Conservation (phyloP, 2,329 filamentous ascomycete genomes). For the Monilinia laxa region DNA sequence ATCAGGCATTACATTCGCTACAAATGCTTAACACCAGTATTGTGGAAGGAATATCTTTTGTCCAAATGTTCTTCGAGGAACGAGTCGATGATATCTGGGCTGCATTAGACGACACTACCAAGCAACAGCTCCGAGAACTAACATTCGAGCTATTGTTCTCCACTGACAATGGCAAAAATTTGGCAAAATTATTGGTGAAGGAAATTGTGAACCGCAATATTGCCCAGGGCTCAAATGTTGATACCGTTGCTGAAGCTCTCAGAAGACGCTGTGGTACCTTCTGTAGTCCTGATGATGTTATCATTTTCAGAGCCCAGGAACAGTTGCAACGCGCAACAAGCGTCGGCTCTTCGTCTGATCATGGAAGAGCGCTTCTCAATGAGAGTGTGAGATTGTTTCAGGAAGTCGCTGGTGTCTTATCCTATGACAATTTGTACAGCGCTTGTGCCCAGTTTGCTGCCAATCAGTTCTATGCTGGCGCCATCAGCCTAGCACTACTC, state of each 20-base stretch:
- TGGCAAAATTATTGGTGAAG: constrained; percentile 93
- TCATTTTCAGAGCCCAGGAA: constrained; percentile 98
- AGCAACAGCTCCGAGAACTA: constrained; percentile 68
- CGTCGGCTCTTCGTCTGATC: constrained; percentile 70
- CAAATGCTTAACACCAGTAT: constrained; percentile 85
- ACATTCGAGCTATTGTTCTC: constrained; percentile 90
- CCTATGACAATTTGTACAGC: constrained; percentile 73
- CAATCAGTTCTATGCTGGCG: constrained; percentile 89
- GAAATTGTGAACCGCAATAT: constrained; percentile 98
- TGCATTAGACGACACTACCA: constrained; percentile 68
- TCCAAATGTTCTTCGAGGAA: constrained; percentile 92
- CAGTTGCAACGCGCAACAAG: constrained; percentile 86
- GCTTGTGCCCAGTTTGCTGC: constrained; percentile 77
- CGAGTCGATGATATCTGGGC: constrained; percentile 83
- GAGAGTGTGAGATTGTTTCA: constrained; percentile 88
- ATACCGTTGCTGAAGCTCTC: constrained; percentile 94
- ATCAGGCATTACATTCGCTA: constrained; percentile 85
- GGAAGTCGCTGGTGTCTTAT: constrained; percentile 80
- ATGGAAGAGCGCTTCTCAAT: constrained; percentile 75
- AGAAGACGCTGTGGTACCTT: constrained; percentile 92
- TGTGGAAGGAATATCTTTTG: constrained; percentile 94
- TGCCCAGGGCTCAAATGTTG: constrained; percentile 92
- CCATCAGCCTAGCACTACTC: constrained; percentile 80
- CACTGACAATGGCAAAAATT: constrained; percentile 72
- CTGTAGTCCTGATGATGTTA: constrained; percentile 94